These are phyloP conservation scores for Macrophomina tecta DNA, from an alignment of 2,329 filamentous ascomycete species.

Conservation along the genomic window DNA sequence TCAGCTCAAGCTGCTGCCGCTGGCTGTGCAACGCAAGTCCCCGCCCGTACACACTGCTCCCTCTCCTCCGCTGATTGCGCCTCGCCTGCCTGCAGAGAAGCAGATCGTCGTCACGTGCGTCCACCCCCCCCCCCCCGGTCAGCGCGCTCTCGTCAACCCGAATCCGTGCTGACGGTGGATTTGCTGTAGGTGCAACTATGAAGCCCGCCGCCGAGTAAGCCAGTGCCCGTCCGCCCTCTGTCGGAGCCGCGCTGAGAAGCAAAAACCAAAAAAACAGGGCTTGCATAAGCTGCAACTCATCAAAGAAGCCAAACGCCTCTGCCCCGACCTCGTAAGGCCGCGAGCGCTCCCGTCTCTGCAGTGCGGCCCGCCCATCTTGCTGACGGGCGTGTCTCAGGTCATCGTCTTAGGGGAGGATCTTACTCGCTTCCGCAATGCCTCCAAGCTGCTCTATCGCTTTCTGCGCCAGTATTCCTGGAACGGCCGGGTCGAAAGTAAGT, in stretches of 20 bases:
- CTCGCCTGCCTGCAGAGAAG: constrained; percentile 62
- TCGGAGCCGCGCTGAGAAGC: constrained; percentile 31
- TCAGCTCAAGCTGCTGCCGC: constrained; percentile 70
- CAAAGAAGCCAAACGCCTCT: constrained; percentile 77
- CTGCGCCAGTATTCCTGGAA: constrained; percentile 79
- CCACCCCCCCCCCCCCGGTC: background rate
- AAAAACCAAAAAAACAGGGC: constrained; percentile 40
- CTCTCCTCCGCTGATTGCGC: background rate
- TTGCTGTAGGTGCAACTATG: constrained; percentile 70
- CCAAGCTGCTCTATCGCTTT: constrained; percentile 78
- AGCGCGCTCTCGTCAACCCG: constrained; percentile 1
- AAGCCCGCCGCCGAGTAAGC: constrained; percentile 70
- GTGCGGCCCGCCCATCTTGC: constrained; percentile 16
- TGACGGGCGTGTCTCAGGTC: constrained; percentile 46
- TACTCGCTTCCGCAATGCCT: constrained; percentile 80
- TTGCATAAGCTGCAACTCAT: constrained; percentile 86
- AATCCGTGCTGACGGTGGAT: constrained; percentile 14
- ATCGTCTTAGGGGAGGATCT: constrained; percentile 81
- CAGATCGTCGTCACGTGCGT: constrained; percentile 67
- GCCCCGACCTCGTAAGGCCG: constrained; percentile 68
- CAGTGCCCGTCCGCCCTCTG: background rate
- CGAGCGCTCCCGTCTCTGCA: constrained; percentile 1
- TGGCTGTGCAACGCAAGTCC: constrained; percentile 72
- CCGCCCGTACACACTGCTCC: background rate
- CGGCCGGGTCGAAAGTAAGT: constrained; percentile 67